Base-by-base conservation (phyloP, 805 yeast genomes). In the Huiozyma naganishii region DNA sequence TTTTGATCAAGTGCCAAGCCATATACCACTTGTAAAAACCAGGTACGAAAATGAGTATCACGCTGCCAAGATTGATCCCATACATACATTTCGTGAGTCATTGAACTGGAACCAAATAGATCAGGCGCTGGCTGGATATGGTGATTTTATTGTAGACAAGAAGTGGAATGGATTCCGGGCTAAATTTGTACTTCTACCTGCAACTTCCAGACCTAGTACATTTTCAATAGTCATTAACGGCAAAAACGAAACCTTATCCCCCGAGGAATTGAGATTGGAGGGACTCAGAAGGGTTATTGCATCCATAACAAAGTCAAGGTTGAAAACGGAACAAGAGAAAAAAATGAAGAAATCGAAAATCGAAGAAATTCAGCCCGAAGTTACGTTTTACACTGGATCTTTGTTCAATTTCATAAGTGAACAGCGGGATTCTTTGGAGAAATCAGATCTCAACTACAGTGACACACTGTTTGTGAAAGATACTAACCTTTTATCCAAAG, bases 71-170 rank as follows among this genome's bases (percentile, higher is more conserved):
- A 72, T 81, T 6, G 78, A 77, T 46, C 76, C 79, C 2, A 64
- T 75, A 13, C 72, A 73, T 37, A 70, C 71, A 11, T 72, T 72
- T 32, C 73, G 81, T 3, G 63, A 73, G 37, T 66, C 69, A 10
- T 74, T 77, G 48, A 88, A 89, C 48, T 92, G 98, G 98, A 89
- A 89, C 52, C 83, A 80, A 48, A 71, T 89, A 51, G 99, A 92
- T 65, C 96, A 87, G 55, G 75, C 76, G 27, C 61, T 89, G n/a
- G 95, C 97, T 0, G 98, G 98, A 3, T 84, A 81, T 58, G 88
- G 82, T 29, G 95, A 87, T 50, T 75, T 77, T 1, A 65, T 77
- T 44, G 49, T 59, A 6, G 77, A 78, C 9, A 76, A 71, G 12
- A 73, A 71, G 8, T 69, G 71, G 45, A 73, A 72, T 45, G 71